These are phyloP conservation scores for Fusarium temperatum DNA, from an alignment of 2,329 filamentous ascomycete genomes.

Conservation along the genomic window DNA sequence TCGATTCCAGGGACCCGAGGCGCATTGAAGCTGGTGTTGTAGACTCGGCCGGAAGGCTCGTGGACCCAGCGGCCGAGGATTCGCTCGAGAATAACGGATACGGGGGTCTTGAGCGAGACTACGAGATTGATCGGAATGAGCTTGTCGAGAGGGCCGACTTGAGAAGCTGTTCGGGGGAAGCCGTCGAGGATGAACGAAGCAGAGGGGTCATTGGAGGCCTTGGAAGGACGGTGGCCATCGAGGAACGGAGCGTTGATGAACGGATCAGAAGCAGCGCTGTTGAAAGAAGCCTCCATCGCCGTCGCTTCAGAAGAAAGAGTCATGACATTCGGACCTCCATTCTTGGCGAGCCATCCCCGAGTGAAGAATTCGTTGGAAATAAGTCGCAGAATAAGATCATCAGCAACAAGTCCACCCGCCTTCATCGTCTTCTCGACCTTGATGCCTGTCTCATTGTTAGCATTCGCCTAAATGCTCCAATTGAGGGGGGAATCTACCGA, in stretches of 20 bases:
- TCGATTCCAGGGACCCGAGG: slow-evolving; percentile 83
- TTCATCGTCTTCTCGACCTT: slow-evolving; percentile 91
- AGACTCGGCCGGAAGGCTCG: slow-evolving; percentile 87
- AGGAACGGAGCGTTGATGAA: slow-evolving; percentile 53
- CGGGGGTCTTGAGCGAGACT: slow-evolving; percentile 85
- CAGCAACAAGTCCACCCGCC: slow-evolving; percentile 87
- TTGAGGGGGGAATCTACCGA: slow-evolving; percentile 68
- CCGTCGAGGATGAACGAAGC: slow-evolving; percentile 96
- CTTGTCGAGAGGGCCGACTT: slow-evolving; percentile 79
- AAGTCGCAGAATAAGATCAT: slow-evolving; percentile 89
- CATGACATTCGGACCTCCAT: slow-evolving; percentile 58
- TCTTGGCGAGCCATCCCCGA: slow-evolving; percentile 80
- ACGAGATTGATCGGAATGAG: slow-evolving; percentile 96
- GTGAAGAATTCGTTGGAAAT: slow-evolving; percentile 89
- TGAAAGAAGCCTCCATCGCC: slow-evolving; percentile 49
- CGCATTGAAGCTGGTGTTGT: slow-evolving; percentile 93
- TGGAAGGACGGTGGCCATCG: slow-evolving; percentile 50
- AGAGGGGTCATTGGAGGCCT: slow-evolving; percentile 72
- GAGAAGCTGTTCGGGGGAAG: slow-evolving; percentile 86
- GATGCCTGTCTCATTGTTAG: slow-evolving; percentile 68
- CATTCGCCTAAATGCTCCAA: background rate
- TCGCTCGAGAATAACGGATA: slow-evolving; percentile 85
- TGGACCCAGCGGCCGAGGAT: slow-evolving; percentile 96
- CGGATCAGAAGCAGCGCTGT: slow-evolving; percentile 49
- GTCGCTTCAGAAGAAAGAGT: slow-evolving; percentile 58